phyloP scores from a whole-genome alignment of 441 rosid genomes.

The Adansonia rubrostipa region DNA sequence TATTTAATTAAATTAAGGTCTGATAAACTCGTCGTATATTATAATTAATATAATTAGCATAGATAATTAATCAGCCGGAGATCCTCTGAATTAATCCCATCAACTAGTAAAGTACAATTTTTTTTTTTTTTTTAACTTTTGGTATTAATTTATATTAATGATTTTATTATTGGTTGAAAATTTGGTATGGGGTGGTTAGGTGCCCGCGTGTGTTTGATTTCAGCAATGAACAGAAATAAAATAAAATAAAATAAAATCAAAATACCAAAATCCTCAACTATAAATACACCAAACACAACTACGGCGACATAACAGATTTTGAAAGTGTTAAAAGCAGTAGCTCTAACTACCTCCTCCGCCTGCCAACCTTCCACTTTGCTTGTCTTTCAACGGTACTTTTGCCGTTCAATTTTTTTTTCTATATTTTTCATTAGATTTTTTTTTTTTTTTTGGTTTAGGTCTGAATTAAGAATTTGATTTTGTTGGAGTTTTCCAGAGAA shows the following conservation, averaged over 20 bases:
- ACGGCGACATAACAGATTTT: background rate
- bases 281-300: conserved; percentile 16
- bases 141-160: background rate
- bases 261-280: background rate
- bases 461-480: background rate
- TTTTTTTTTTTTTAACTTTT: background rate
- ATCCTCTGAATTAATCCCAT: background rate
- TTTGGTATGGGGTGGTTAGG: conserved; percentile 4
- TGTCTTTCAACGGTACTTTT: conserved; percentile 26
- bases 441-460: background rate
- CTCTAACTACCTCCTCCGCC: conserved; percentile 17
- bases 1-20: too few relatives aligned
- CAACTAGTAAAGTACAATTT: background rate
- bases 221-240: background rate
- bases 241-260: background rate
- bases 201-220: background rate
- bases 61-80: background rate
- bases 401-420: conserved; percentile 18
- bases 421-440: background rate
- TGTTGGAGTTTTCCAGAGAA: conserved; percentile 24
- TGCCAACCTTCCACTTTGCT: too few relatives aligned
- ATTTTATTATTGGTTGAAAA: background rate
- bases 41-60: too few relatives aligned
- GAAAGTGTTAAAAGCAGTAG: background rate
- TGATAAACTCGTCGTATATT: too few relatives aligned